A percentile compares a stretch with the other conserved stretches of the same genome.
Evolutionary conservation across 1,284 basidiomycete species (phyloP).

Genomic region (Boletus smithii): DNA sequence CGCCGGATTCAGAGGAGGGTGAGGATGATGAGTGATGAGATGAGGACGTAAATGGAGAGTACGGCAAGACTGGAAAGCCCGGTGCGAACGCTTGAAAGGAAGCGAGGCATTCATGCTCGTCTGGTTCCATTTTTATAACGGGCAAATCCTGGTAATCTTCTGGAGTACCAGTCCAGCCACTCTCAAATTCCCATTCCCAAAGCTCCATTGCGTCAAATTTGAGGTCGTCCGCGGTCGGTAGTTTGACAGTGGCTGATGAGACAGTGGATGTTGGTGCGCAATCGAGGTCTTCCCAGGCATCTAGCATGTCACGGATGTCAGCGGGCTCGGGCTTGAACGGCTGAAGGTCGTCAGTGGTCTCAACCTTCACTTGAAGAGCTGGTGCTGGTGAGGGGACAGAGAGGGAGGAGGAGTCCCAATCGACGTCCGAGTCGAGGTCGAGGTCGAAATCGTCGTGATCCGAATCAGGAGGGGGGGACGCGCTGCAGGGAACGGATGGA

Average conservation of each 20-base stretch:
- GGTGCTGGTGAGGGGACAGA: constrained; percentile 25
- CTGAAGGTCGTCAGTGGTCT: constrained; percentile 21
- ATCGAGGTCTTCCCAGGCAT: constrained; percentile 63
- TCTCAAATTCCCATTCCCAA: constrained; percentile 49
- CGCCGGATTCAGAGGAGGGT: constrained; percentile 18
- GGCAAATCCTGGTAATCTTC: constrained; percentile 24
- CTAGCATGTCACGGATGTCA: constrained; percentile 58
- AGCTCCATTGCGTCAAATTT: constrained; percentile 46
- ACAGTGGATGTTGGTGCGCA: constrained; percentile 31
- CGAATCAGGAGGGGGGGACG: constrained; percentile 64
- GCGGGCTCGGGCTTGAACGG: constrained; percentile 55
- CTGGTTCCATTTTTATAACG: constrained; percentile 27
- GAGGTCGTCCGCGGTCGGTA: constrained; percentile 34
- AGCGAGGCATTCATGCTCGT: constrained; percentile 16
- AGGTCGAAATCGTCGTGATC: constrained; percentile 53
- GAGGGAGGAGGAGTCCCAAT: constrained; percentile 35
- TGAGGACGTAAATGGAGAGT: constrained; percentile 21
- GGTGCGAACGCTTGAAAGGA: constrained; percentile 6
- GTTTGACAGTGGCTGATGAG: constrained; percentile 30
- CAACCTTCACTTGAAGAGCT: constrained; percentile 24
- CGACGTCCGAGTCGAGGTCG: constrained; percentile 39
- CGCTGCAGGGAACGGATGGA: constrained; percentile 50
- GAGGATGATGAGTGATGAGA: constrained; percentile 20
- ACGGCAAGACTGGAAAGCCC: constrained; percentile 15
- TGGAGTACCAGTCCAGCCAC: constrained; percentile 23